Evolutionary conservation across 1,139 yeast genomes (phyloP).

Genomic region (Kodamaea arcana): DNA sequence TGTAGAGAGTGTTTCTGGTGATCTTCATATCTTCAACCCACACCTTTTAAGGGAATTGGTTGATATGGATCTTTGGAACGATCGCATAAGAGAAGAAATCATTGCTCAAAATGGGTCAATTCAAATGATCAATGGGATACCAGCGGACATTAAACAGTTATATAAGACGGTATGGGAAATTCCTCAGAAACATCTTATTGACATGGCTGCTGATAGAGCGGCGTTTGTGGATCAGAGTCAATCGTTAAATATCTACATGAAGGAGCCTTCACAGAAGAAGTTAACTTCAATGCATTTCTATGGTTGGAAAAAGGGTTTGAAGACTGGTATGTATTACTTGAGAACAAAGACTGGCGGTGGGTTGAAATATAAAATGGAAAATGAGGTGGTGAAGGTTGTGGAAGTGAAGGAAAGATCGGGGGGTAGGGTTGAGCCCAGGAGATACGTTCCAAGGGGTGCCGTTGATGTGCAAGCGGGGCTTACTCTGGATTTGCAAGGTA

Average conservation of each 20-base stretch:
- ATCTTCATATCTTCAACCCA: slow-evolving; percentile 84
- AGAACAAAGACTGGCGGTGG: slow-evolving; percentile 62
- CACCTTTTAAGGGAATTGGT: slow-evolving; percentile 76
- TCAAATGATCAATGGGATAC: slow-evolving; percentile 72
- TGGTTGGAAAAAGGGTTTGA: slow-evolving; percentile 95
- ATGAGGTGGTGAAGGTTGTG: slow-evolving; percentile 6
- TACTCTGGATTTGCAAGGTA: too few relatives aligned
- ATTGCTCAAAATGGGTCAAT: slow-evolving; percentile 83
- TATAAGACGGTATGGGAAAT: slow-evolving; percentile 98
- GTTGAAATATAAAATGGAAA: slow-evolving; percentile 7
- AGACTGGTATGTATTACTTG: slow-evolving; percentile 97
- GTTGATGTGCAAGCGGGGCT: too few relatives aligned
- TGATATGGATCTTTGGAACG: slow-evolving; percentile 80
- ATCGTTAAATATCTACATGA: slow-evolving; percentile 80
- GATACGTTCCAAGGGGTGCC: slow-evolving; percentile 5
- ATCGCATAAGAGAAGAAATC: slow-evolving; percentile 74
- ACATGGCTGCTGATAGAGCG: slow-evolving; percentile 94
- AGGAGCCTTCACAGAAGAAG: slow-evolving; percentile 87
- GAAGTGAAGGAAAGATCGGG: slow-evolving; percentile 3
- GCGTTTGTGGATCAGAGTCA: slow-evolving; percentile 95
- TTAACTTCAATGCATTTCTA: slow-evolving; percentile 96
- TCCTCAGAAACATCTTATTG: slow-evolving; percentile 81
- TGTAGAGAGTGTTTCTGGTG: slow-evolving; percentile 84
- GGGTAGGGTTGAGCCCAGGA: slow-evolving; percentile 4
- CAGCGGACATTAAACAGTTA: slow-evolving; percentile 68